phyloP scores from a whole-genome alignment of 2,329 filamentous ascomycete genomes.

The Microcyclospora tardicrescens region DNA sequence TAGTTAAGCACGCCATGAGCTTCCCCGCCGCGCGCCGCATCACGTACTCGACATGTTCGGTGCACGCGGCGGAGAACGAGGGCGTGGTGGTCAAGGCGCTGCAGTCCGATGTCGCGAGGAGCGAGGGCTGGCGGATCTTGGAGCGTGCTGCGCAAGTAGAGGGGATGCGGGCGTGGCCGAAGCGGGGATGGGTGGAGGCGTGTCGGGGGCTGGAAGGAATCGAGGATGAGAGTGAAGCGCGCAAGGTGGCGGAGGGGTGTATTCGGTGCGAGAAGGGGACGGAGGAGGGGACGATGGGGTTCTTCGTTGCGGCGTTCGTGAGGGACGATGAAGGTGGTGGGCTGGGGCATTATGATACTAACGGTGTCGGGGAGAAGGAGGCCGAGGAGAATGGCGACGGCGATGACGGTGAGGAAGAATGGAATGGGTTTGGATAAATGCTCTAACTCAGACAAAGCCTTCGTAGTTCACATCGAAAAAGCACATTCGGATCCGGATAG shows the following conservation, averaged over 20 bases:
- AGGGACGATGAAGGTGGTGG: slow-evolving; percentile 39
- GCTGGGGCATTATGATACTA: background rate
- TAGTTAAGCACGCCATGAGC: slow-evolving; percentile 70
- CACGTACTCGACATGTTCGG: slow-evolving; percentile 87
- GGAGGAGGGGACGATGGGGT: slow-evolving; percentile 77
- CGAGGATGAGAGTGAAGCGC: slow-evolving; percentile 19
- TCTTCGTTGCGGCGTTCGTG: slow-evolving; percentile 85
- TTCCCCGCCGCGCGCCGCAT: slow-evolving; percentile 66
- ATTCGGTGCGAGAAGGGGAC: slow-evolving; percentile 73
- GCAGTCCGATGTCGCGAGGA: slow-evolving; percentile 49
- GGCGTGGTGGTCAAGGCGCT: slow-evolving; percentile 63
- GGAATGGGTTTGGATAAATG: slow-evolving; percentile 22
- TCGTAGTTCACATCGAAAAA: background rate
- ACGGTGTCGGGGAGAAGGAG: slow-evolving; percentile 2
- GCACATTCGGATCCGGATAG: no score
- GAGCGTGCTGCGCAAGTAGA: slow-evolving; percentile 57
- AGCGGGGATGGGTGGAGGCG: slow-evolving; percentile 32
- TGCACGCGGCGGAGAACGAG: slow-evolving; percentile 83
- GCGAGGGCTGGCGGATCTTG: slow-evolving; percentile 66
- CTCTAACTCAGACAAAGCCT: background rate
- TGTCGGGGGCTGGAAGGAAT: slow-evolving; percentile 2
- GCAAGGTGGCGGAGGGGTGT: slow-evolving; percentile 53
- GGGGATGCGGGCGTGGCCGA: slow-evolving; percentile 64
- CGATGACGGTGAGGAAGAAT: slow-evolving; percentile 22
- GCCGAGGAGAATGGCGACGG: slow-evolving; percentile 7